Evolutionary conservation across 495 filamentous ascomycete genomes (phyloP), one percentile per base, ranked within the genome.

Genomic region (Aspergillus diversus): DNA sequence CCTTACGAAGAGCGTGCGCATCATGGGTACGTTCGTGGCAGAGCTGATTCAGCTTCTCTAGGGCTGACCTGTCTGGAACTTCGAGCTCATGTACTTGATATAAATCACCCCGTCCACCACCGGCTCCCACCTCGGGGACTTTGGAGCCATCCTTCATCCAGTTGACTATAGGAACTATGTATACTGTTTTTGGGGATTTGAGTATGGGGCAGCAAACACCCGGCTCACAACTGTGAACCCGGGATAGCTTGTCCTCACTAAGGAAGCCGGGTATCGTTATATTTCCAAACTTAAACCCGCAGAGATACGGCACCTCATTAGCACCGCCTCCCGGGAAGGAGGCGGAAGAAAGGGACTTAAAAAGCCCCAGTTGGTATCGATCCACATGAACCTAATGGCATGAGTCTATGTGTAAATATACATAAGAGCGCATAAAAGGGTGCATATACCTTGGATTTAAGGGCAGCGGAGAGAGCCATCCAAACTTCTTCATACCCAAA

Each of bases 401-500:
- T 43, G 11, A 13, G n/a, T 11, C n/a, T 8, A 39, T 15, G 51
- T 33, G 47, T 27, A 73, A 57, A 73, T 63, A 27, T 56, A 33
- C 9, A 42, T 5, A 21, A 7, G 33, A 32, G 33, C 33, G 17
- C 17, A 21, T 12, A 27, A 15, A 7, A 9, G 5, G 32, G 37
- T 11, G 50, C 31, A 33, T 49, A 17, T 76, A 90, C 91, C 75
- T 84, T 86, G 3, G 86, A 86, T 27, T 84, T 73, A 3, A 97
- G 76, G 9, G 85, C 83, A 12, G 87, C 84, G 1, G 92, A 87
- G 12, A 98, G 76, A 4, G 92, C 90, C 59, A 92, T 79, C 93
- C 93, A 97, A 0, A 97, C 92, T 59, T 97, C 91, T 72, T 97
- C 92, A 54, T 92, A 91, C 32, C 94, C 94, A 71, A 95, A 96